A percentile compares a stretch with the other conserved stretches of the same genome.
Conservation (phyloP, 139 green algal genomes). For the Bryopsis sp. region DNA sequence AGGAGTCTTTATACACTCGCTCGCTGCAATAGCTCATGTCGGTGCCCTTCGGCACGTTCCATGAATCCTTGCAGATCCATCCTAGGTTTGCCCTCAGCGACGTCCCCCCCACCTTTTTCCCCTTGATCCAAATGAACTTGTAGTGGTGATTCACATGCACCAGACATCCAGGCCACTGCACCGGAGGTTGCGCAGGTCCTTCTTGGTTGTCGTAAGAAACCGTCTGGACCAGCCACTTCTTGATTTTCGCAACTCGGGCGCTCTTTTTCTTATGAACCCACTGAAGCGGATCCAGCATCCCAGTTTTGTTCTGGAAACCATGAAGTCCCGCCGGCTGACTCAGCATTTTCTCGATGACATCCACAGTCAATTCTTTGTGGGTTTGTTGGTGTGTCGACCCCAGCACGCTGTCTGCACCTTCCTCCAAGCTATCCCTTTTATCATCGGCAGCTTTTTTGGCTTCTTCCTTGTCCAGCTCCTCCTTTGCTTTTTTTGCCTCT, state of each 20-base stretch:
- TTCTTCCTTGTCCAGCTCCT: too few relatives aligned
- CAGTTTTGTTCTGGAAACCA: conserved; percentile 19
- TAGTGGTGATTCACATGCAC: conserved; percentile 21
- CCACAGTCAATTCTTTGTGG: too few relatives aligned
- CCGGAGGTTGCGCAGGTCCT: conserved; percentile 3
- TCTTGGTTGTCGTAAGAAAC: too few relatives aligned
- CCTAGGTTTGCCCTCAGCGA: neutral
- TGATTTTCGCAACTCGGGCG: neutral
- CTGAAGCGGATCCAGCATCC: conserved; percentile 2
- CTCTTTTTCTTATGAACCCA: neutral
- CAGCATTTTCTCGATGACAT: neutral
- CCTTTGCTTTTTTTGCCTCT: too few relatives aligned
- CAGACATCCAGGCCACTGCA: conserved; percentile 10
- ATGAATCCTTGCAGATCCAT: conserved; percentile 9
- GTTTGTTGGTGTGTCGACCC: too few relatives aligned
- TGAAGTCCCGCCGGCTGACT: neutral
- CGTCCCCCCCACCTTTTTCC: conserved; percentile 6
- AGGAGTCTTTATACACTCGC: neutral
- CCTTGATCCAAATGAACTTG: neutral
- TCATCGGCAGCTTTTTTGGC: too few relatives aligned
- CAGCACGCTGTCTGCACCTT: too few relatives aligned
- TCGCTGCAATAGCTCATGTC: conserved; percentile 1
- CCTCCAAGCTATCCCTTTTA: too few relatives aligned
- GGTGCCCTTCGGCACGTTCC: neutral
- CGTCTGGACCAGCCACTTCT: neutral